phyloP scores from a whole-genome alignment of 1,139 yeast genomes.

The Entelexis sorbosivorans region DNA sequence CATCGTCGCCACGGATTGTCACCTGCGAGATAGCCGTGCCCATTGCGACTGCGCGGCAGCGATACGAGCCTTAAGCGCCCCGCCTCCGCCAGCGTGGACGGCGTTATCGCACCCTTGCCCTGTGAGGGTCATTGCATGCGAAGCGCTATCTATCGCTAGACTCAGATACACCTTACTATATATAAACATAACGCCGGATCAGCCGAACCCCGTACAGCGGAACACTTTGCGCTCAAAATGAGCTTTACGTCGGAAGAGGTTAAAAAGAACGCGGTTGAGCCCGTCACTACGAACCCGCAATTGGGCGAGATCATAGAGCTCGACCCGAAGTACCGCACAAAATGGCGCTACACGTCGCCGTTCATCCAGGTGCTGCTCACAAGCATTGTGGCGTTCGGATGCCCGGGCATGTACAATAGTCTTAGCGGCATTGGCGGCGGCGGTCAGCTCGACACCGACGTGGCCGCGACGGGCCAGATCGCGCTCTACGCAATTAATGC shows the following conservation, averaged over 20 bases:
- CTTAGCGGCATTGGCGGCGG: conserved; percentile 45
- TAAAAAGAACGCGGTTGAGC: background rate
- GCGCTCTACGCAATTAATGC: conserved; percentile 47
- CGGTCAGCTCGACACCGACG: conserved; percentile 33
- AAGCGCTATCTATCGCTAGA: background rate
- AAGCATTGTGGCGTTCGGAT: conserved; percentile 28
- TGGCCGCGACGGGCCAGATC: conserved; percentile 44
- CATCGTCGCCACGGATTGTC: too few relatives aligned
- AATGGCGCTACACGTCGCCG: conserved; percentile 22
- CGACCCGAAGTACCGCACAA: background rate
- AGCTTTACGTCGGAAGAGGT: background rate
- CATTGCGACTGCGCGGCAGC: too few relatives aligned
- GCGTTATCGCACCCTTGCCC: conserved; percentile 2
- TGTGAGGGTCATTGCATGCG: background rate
- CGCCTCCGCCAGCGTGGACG: background rate
- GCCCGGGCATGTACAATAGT: conserved; percentile 46
- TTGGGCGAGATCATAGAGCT: conserved; percentile 6
- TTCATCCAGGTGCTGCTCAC: conserved; percentile 27
- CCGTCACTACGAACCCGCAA: background rate
- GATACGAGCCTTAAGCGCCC: background rate
- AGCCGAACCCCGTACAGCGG: too few relatives aligned
- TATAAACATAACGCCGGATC: too few relatives aligned
- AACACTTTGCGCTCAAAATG: background rate
- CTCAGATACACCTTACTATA: too few relatives aligned
- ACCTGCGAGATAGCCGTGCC: too few relatives aligned